Percentiles rank a stretch among this genome's conserved stretches.
phyloP scores from a whole-genome alignment of 768 basidiomycete species.

The Termitomyces sp. region DNA sequence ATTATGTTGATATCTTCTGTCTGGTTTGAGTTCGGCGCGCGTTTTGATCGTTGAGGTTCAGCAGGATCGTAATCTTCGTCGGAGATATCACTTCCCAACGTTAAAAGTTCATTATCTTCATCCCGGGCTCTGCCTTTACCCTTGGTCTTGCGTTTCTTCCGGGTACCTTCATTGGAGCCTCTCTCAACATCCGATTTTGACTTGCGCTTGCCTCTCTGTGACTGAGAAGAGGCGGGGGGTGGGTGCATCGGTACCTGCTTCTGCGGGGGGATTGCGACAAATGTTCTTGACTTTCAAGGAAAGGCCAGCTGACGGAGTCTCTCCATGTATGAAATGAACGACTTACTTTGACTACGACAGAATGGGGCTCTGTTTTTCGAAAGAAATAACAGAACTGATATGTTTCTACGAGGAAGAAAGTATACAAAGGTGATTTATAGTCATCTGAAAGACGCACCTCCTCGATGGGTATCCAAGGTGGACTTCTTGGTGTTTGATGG shows the following conservation, averaged over 20 bases:
- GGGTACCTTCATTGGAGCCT: constrained; percentile 2
- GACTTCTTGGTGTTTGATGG: constrained; percentile 46
- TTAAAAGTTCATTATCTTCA: constrained; percentile 17
- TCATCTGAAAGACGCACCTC: constrained; percentile 42
- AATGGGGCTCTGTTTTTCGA: constrained; percentile 76
- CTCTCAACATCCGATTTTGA: constrained; percentile 6
- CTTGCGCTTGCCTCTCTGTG: constrained; percentile 18
- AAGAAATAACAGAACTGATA: constrained; percentile 94
- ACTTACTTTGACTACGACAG: constrained; percentile 75
- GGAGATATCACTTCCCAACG: constrained; percentile 12
- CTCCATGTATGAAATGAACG: not conserved
- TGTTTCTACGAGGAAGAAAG: constrained; percentile 43
- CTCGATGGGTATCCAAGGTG: constrained; percentile 78
- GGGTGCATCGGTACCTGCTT: constrained; percentile 15
- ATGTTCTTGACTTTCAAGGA: constrained; percentile 31
- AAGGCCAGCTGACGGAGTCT: not conserved
- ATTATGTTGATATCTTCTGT: constrained; percentile 18
- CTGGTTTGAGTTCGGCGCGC: constrained; percentile 16
- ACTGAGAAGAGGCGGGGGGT: constrained; percentile 13
- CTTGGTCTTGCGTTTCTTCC: constrained; percentile 34
- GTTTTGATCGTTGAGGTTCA: constrained; percentile 5
- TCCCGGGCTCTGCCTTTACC: constrained; percentile 24
- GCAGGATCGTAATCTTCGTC: constrained; percentile 6
- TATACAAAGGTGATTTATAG: not conserved
- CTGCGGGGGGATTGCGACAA: constrained; percentile 25